Evolutionary conservation across 139 green algal species (phyloP).

Genomic region (Picochlorum sp.): DNA sequence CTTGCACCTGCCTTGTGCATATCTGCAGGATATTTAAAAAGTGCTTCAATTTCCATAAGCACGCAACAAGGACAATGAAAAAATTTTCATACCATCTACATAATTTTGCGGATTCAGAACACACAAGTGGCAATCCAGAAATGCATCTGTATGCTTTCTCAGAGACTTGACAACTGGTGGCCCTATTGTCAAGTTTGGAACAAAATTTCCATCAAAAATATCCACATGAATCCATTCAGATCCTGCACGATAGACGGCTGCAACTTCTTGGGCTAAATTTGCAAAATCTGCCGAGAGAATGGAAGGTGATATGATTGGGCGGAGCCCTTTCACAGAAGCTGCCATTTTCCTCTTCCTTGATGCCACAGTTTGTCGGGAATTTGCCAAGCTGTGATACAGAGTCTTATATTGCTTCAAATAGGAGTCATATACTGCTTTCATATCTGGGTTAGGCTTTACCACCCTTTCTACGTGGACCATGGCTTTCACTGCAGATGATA

Average conservation of each 20-base stretch:
- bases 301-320: conserved; percentile 58
- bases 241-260: conserved; percentile 54
- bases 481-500: conserved; percentile 23
- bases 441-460: conserved; percentile 37
- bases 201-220: conserved; percentile 81
- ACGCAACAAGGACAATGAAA: not conserved
- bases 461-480: conserved; percentile 51
- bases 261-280: conserved; percentile 58
- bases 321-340: not conserved
- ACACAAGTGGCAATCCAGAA: conserved; percentile 82
- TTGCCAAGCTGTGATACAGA: conserved; percentile 54
- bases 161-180: conserved; percentile 73
- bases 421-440: conserved; percentile 34
- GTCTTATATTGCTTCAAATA: conserved; percentile 39
- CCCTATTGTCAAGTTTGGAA: conserved; percentile 90
- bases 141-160: conserved; percentile 66
- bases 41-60: not conserved
- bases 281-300: conserved; percentile 72
- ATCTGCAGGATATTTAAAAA: conserved; percentile 8
- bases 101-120: conserved; percentile 25
- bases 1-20: conserved; percentile 68
- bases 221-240: conserved; percentile 74
- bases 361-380: conserved; percentile 19
- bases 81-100: conserved; percentile 11
- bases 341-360: not conserved